Evolutionary conservation across 106 monocot genomes (phyloP), one percentile per base, ranked within the genome.

Genomic region (Amphibolis antarctica): DNA sequence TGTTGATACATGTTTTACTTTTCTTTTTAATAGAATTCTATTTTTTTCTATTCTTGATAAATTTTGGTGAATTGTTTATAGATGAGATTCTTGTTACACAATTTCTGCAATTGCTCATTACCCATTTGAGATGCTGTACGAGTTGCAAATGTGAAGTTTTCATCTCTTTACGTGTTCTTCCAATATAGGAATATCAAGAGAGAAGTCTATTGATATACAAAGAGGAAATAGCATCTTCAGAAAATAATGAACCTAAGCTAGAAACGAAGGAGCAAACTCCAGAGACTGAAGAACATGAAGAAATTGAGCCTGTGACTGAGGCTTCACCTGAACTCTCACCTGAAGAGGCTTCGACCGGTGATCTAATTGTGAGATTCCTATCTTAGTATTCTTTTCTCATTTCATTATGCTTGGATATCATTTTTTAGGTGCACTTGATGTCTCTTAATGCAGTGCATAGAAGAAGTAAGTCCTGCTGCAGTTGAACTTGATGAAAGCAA

Each of bases 401-500:
- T 7, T 62, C 10, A 19, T 27, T 25, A 20, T 20, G 30, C 44
- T 63, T 69, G 27, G 28, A 7, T 15, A 14, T 59, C 20, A 29
- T 13, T 31, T 70, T n/a, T 23, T 50, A 28, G 18, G 46, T 44
- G 26, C 50, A 42, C 12, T 70, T 9, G 54, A 26, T 59, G 30
- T 53, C 2, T 36, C 54, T 53, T 63, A 48, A 42, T 80, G 63
- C 71, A 92, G 91, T 81, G 81, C 57, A 76, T 90, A 73, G 72
- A 82, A 72, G 82, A 81, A 67, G 60, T 89, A 66, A 84, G 78
- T 55, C 86, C 94, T 12, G 47, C 65, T 19, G 86, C 79, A 58
- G 77, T 76, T 36, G 80, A 89, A 59, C 77, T 94, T 66, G 89
- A 94, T 69, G 77, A 89, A 60, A 89, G 64, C 69, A 94, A 94